phyloP scores from a whole-genome alignment of 441 rosid genomes.

The Dalechampia spathulata region DNA sequence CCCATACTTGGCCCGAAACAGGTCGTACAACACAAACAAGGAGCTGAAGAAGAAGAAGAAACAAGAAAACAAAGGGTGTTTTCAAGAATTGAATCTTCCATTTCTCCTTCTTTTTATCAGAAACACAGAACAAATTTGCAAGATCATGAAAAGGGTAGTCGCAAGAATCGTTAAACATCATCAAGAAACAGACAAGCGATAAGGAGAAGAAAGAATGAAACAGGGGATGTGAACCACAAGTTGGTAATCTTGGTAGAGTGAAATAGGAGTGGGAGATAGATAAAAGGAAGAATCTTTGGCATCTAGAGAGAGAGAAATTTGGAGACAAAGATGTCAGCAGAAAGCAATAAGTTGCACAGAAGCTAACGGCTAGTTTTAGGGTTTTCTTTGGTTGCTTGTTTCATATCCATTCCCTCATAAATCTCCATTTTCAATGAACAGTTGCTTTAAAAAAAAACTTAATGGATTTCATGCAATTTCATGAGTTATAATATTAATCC shows the following conservation, averaged over 20 bases:
- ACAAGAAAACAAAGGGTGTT: slow-evolving; percentile 10
- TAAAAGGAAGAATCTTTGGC: slow-evolving; percentile 30
- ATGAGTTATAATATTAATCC: slow-evolving; percentile 15
- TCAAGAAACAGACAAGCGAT: not conserved
- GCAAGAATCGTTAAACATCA: slow-evolving; percentile 4
- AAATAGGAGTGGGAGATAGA: slow-evolving; percentile 21
- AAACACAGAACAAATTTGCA: slow-evolving; percentile 20
- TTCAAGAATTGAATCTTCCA: slow-evolving; percentile 9
- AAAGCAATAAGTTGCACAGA: slow-evolving; percentile 18
- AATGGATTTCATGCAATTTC: slow-evolving; percentile 3
- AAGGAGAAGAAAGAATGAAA: slow-evolving; percentile 21
- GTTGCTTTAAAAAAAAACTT: no score
- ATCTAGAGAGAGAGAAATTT: slow-evolving; percentile 21
- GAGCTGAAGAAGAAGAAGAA: slow-evolving; percentile 25
- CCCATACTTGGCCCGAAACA: slow-evolving; percentile 43
- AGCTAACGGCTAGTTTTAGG: slow-evolving; percentile 59
- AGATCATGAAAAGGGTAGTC: slow-evolving; percentile 13
- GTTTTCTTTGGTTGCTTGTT: not conserved
- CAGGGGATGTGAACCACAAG: slow-evolving; percentile 17
- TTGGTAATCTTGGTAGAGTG: slow-evolving; percentile 33
- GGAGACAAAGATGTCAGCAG: slow-evolving; percentile 37
- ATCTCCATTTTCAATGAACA: slow-evolving; percentile 5
- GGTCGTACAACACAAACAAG: slow-evolving; percentile 16
- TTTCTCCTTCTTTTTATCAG: slow-evolving; percentile 23
- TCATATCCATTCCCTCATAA: not conserved